Conservation (phyloP, 208 protist species). For the Crithidia bombi region DNA sequence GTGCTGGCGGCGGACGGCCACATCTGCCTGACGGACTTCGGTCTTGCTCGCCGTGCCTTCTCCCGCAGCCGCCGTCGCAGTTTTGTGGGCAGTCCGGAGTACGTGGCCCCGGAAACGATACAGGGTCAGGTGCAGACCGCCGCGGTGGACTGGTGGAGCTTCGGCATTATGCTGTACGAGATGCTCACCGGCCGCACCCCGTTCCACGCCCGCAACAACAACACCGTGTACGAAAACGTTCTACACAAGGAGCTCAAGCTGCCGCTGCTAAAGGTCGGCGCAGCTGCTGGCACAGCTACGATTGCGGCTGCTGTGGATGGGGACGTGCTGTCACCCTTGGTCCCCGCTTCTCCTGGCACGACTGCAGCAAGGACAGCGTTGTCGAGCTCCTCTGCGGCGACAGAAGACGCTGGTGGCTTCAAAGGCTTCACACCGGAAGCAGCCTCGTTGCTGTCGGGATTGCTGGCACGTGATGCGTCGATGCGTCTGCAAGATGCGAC, state of each 20-base stretch:
- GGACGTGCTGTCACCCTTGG: background rate
- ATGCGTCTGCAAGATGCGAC: slow-evolving; percentile 45
- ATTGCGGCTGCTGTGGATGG: background rate
- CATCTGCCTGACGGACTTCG: slow-evolving; percentile 88
- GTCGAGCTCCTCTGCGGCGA: background rate
- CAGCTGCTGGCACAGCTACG: background rate
- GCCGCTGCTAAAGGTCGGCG: slow-evolving; percentile 20
- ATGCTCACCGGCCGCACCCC: slow-evolving; percentile 92
- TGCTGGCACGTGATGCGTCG: slow-evolving; percentile 60
- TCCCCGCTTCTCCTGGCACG: background rate
- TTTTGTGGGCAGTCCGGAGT: slow-evolving; percentile 91
- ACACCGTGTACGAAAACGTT: slow-evolving; percentile 82
- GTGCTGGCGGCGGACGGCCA: slow-evolving; percentile 85
- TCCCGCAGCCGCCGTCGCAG: slow-evolving; percentile 67
- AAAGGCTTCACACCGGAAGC: slow-evolving; percentile 61
- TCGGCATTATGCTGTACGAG: slow-evolving; percentile 96
- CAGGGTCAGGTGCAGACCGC: slow-evolving; percentile 87
- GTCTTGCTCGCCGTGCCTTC: slow-evolving; percentile 81
- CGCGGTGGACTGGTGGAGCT: slow-evolving; percentile 97
- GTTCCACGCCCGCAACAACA: slow-evolving; percentile 91
- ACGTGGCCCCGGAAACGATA: slow-evolving; percentile 93
- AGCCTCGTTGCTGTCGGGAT: slow-evolving; percentile 52
- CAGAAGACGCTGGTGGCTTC: slow-evolving; percentile 13
- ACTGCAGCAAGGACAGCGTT: background rate
- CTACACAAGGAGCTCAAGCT: slow-evolving; percentile 57